These are phyloP conservation scores for Balansia obtecta DNA, from an alignment of 2,329 filamentous ascomycete genomes.

Conservation along the genomic window DNA sequence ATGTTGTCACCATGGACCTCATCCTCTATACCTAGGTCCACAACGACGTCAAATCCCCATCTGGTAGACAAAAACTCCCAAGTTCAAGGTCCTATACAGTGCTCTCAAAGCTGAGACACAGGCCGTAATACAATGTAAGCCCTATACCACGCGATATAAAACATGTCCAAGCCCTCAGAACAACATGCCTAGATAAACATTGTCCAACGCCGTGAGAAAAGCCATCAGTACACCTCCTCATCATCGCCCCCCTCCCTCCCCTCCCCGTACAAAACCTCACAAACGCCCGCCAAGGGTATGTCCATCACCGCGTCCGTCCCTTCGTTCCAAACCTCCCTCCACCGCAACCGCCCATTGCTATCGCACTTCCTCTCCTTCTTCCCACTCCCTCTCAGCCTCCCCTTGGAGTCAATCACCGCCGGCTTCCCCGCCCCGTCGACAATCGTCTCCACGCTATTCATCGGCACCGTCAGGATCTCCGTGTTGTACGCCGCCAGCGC, in stretches of 20 bases:
- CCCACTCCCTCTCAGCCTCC: constrained; percentile 30
- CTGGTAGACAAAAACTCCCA: too few relatives aligned
- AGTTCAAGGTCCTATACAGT: too few relatives aligned
- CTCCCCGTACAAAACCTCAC: constrained; percentile 81
- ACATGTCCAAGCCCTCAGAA: background rate
- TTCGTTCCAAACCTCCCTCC: constrained; percentile 76
- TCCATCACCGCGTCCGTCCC: constrained; percentile 97
- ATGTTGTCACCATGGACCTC: too few relatives aligned
- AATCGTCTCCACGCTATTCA: constrained; percentile 74
- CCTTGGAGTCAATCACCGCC: constrained; percentile 66
- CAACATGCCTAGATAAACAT: background rate
- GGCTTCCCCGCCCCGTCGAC: constrained; percentile 84
- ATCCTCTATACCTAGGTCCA: too few relatives aligned
- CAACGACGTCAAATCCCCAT: too few relatives aligned
- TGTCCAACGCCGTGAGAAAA: background rate
- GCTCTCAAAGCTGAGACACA: too few relatives aligned
- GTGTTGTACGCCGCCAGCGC: constrained; percentile 86
- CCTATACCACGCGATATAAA: background rate
- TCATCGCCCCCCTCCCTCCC: constrained; percentile 17
- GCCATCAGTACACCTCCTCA: constrained; percentile 2
- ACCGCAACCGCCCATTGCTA: constrained; percentile 40
- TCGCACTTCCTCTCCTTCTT: constrained; percentile 25
- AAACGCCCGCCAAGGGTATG: constrained; percentile 86
- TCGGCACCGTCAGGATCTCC: constrained; percentile 70
- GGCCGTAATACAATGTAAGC: too few relatives aligned